Percentiles rank a stretch among this genome's conserved stretches.
Conservation (phyloP, 108 stramenopile genomes). For the Cyclotella atomus region DNA sequence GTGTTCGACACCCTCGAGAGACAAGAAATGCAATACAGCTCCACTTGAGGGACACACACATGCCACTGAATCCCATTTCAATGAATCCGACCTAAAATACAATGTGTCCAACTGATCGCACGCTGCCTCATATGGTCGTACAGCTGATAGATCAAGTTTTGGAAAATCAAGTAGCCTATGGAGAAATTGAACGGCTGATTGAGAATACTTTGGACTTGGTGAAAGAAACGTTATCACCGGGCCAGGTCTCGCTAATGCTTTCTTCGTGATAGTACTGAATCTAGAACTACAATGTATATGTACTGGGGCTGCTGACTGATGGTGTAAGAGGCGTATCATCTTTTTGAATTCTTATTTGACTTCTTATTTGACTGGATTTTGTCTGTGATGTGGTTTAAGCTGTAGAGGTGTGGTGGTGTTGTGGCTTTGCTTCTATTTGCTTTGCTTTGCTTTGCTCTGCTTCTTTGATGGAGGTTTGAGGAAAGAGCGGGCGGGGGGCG, state of each 20-base stretch:
- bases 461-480: no score
- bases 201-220: slow-evolving; percentile 50
- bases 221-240: slow-evolving; percentile 69
- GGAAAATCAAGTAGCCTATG: slow-evolving; percentile 31
- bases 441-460: no score
- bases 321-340: no score
- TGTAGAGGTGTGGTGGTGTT: no score
- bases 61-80: slow-evolving; percentile 60
- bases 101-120: slow-evolving; percentile 46
- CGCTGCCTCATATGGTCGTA: neutral
- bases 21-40: slow-evolving; percentile 65
- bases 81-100: slow-evolving; percentile 39
- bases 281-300: no score
- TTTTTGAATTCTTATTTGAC: no score
- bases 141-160: neutral
- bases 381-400: no score
- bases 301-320: no score
- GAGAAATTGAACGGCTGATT: slow-evolving; percentile 50
- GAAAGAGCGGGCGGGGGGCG: no score
- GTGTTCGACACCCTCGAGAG: slow-evolving; percentile 1
- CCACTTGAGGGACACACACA: slow-evolving; percentile 55
- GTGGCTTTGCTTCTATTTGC: no score
- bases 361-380: no score
- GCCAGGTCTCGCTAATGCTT: slow-evolving; percentile 5
- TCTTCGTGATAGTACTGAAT: no score